Evolutionary conservation across 1,139 yeast genomes (phyloP).

Genomic region (Suhomyces wounanorum): DNA sequence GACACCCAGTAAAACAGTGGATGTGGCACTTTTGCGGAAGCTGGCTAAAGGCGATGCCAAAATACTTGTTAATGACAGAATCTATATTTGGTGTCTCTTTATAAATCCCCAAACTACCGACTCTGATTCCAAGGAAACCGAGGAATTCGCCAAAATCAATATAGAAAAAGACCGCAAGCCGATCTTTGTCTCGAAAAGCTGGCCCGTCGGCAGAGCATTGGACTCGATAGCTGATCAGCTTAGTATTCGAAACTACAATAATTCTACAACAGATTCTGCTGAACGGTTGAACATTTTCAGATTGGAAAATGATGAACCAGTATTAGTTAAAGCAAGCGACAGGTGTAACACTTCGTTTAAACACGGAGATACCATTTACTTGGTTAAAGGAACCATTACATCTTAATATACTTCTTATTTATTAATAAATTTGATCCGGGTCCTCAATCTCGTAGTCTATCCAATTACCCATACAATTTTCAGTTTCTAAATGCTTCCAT

Average conservation of each 20-base stretch:
- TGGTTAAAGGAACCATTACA: conserved; percentile 52
- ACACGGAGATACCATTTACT: conserved; percentile 54
- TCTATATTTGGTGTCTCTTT: conserved; percentile 62
- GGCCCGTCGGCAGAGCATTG: conserved; percentile 79
- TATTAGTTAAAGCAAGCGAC: conserved; percentile 30
- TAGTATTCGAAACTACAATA: conserved; percentile 59
- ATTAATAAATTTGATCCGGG: conserved; percentile 1
- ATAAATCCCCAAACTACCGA: conserved; percentile 36
- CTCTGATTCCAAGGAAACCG: conserved; percentile 24
- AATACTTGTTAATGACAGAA: conserved; percentile 55
- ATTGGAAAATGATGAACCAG: conserved; percentile 30
- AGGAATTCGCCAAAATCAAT: conserved; percentile 28
- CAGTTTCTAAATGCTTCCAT: conserved; percentile 50
- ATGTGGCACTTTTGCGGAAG: conserved; percentile 41
- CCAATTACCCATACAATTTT: conserved; percentile 79
- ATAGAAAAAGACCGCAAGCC: conserved; percentile 36
- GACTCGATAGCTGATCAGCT: conserved; percentile 65
- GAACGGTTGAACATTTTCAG: conserved; percentile 50
- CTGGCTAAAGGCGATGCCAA: conserved; percentile 70
- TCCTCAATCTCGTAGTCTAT: conserved; percentile 43
- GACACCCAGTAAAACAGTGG: conserved; percentile 22
- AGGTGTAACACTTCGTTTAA: conserved; percentile 47
- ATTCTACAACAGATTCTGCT: conserved; percentile 44
- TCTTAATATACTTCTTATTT: neutral
- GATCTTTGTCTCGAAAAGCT: conserved; percentile 56